phyloP scores from a whole-genome alignment of 2,329 filamentous ascomycete species.

The Fusarium sp. region DNA sequence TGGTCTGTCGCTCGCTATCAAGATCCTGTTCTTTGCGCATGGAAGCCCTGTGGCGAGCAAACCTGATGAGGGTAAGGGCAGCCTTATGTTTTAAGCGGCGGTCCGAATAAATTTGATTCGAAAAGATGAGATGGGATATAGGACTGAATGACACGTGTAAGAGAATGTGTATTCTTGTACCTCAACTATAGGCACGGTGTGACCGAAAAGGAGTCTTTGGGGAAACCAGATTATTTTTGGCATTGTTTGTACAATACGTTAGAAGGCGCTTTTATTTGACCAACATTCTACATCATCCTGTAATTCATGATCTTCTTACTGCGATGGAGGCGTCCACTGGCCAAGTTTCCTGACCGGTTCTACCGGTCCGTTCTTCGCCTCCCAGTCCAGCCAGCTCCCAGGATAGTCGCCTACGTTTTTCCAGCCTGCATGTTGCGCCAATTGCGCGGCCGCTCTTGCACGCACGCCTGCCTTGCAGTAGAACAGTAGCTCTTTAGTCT shows the following conservation, averaged over 20 bases:
- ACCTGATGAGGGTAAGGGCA: constrained; percentile 48
- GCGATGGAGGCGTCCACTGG: constrained; percentile 45
- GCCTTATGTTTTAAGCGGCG: constrained; percentile 35
- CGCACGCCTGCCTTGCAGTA: constrained; percentile 95
- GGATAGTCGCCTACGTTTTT: constrained; percentile 77
- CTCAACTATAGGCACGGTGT: constrained; percentile 10
- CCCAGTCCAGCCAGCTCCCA: constrained; percentile 89
- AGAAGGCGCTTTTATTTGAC: constrained; percentile 41
- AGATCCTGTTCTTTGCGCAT: constrained; percentile 95
- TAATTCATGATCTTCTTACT: neutral
- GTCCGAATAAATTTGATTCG: neutral
- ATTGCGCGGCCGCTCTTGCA: constrained; percentile 78
- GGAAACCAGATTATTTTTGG: constrained; percentile 22
- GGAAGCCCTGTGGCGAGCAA: constrained; percentile 67
- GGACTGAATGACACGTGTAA: constrained; percentile 32
- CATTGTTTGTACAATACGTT: constrained; percentile 43
- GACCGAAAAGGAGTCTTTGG: constrained; percentile 33
- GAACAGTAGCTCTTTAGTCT: constrained; percentile 76
- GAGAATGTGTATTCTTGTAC: constrained; percentile 31
- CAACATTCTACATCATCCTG: constrained; percentile 12
- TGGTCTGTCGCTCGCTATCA: constrained; percentile 92
- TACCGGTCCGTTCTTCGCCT: constrained; percentile 73
- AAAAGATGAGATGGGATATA: constrained; percentile 17
- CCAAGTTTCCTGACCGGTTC: constrained; percentile 45
- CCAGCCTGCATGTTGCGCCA: constrained; percentile 85